phyloP scores from a whole-genome alignment of 208 protist genomes.

The Borovskyia barvae region DNA sequence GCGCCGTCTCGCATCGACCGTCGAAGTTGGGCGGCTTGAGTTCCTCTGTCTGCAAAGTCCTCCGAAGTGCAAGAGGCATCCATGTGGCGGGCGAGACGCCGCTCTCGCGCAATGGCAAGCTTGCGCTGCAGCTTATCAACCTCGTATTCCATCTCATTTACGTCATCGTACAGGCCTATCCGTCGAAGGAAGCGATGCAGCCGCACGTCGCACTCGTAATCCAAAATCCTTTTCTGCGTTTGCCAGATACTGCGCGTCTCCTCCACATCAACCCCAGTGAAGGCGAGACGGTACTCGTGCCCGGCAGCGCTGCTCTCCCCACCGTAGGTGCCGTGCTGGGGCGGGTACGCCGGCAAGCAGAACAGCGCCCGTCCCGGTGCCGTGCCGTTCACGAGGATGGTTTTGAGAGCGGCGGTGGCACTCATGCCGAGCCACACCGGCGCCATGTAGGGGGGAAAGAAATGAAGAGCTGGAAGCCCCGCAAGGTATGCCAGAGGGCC shows the following conservation, averaged over 20 bases:
- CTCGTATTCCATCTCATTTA: slow-evolving; percentile 82
- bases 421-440: slow-evolving; percentile 82
- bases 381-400: slow-evolving; percentile 49
- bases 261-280: slow-evolving; percentile 67
- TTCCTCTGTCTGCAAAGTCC: background rate
- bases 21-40: slow-evolving; percentile 6
- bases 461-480: slow-evolving; percentile 11
- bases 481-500: slow-evolving; percentile 12
- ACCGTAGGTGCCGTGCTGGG: slow-evolving; percentile 65
- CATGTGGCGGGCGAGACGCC: slow-evolving; percentile 7
- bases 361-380: slow-evolving; percentile 51
- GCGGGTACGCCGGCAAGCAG: slow-evolving; percentile 47
- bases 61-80: background rate
- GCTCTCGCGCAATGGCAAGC: slow-evolving; percentile 38
- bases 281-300: slow-evolving; percentile 74
- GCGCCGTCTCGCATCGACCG: slow-evolving; percentile 1
- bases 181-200: slow-evolving; percentile 53
- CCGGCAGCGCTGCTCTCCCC: slow-evolving; percentile 55
- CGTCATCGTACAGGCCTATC: slow-evolving; percentile 56
- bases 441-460: slow-evolving; percentile 69
- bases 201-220: slow-evolving; percentile 87
- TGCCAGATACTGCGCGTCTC: slow-evolving; percentile 72
- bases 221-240: slow-evolving; percentile 70
- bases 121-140: slow-evolving; percentile 58
- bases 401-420: slow-evolving; percentile 42